Base-by-base conservation (phyloP, 257 asterid genomes). In the Datura wrightii region DNA sequence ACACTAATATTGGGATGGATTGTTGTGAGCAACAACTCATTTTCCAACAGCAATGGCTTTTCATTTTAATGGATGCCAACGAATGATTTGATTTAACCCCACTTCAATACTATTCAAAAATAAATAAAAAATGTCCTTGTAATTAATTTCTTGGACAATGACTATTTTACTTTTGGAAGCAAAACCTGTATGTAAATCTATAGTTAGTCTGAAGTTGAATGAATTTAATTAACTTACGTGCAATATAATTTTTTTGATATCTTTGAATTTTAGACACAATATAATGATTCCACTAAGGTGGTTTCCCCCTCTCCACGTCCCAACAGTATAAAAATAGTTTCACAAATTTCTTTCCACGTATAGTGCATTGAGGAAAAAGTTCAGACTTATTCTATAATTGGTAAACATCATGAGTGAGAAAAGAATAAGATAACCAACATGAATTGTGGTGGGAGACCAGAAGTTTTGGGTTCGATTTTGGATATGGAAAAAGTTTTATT, bases 31-130 rank as follows among this genome's bases (percentile, higher is more conserved):
- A 74, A 46, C 11, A 52, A 46, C 58, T 46, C 56, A 44, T 72
- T n/a, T 72, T 72, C 52, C 54, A 72, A 44, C 58, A 72, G 39
- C 80, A 19, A n/a, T 72, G 79, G 36, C 54, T 70, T 70, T 18
- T 36, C 9, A 18, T 18, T 42, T 70, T 70, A 42, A 42, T 42
- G 80, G 80, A 72, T 72, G 41, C 54, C 56, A 72, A 72, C 39
- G 8, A n/a, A n/a, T 72, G 54, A 70, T 70, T 48, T 70, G 79
- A 66, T 66, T 36, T 3, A 66, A 66, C 74, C 74, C 74, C 74
- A 66, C 74, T 66, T 66, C 6, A 66, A 34, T 36, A 66, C 36
- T 36, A 13, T 36, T 14, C 0, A 65, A 34, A 34, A 5, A 13
- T 24, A 11, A 19, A 1, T 42, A 42, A 10, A 11, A 24, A 65